Evolutionary conservation across 208 protist species (phyloP), one percentile per base, ranked within the genome.

Genomic region (Wallacemonas sp.): DNA sequence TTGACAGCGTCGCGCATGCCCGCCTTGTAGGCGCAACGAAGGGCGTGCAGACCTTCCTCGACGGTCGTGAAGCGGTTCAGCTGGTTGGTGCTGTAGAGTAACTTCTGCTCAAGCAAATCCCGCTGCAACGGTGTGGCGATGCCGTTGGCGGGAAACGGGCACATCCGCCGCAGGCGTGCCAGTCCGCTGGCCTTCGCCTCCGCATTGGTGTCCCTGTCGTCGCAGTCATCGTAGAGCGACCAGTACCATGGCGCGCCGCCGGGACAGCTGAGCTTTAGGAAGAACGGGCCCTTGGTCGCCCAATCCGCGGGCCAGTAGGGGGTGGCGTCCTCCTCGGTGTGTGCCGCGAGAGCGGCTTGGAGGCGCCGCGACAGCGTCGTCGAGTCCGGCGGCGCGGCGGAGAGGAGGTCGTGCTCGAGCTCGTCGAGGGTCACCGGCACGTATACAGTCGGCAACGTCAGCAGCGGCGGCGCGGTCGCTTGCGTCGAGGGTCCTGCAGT

Each of bases 231-330:
- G 26, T 74, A 53, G 19, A 92, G 57, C 22, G 68, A 69, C 87
- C 87, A 94, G 55, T 96, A 83, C 81, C 83, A 96, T 60, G 91
- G 91, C n/a, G 87, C 76, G 19, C 87, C 83, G 29, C 87, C 82
- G 8, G 81, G 78, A 66, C 76, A 83, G 57, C 73, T 82, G 39
- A 96, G 76, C 22, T 85, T 83, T 21, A 83, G 59, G 75, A 95
- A 95, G 42, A 71, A 83, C 0, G 68, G 62, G 1, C 69, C 39
- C 5, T 24, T 46, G 26, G 62, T 39, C 6, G 45, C 48, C 38
- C 68, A 77, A 33, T 54, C 29, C 3, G 34, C 39, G 2, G 62
- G 12, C 38, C 39, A 57, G 63, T 41, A 36, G 15, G n/a, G 1
- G 8, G 54, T 36, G 1, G 32, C 34, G 12, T 44, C 26, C n/a